These are phyloP conservation scores for Fraxinus albicans DNA, from an alignment of 305 asterid genomes.

Conservation along the genomic window DNA sequence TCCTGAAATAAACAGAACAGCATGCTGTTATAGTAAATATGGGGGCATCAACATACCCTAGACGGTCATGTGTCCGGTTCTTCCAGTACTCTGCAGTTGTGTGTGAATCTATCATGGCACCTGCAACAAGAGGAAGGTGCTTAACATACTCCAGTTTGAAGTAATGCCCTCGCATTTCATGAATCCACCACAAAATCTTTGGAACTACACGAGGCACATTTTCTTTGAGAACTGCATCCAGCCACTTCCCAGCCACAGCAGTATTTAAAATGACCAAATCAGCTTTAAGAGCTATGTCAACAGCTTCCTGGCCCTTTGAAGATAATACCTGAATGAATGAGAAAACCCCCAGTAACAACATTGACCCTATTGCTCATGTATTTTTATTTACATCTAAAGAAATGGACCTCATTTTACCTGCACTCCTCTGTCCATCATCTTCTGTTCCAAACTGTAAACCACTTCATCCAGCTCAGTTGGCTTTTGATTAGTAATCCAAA, in stretches of 20 bases:
- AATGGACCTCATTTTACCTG: conserved; percentile 48
- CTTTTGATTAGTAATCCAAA: conserved; percentile 89
- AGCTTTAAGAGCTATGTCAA: conserved; percentile 77
- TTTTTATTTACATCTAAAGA: background rate
- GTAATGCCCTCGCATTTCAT: conserved; percentile 99
- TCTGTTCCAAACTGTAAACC: conserved; percentile 70
- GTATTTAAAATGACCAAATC: conserved; percentile 84
- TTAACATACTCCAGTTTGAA: conserved; percentile 90
- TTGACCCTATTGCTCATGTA: background rate
- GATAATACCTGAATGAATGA: conserved; percentile 54
- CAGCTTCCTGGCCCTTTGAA: conserved; percentile 77
- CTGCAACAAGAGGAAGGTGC: conserved; percentile 99
- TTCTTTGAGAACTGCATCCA: conserved; percentile 84
- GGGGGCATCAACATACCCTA: conserved; percentile 47
- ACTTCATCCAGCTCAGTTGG: conserved; percentile 62
- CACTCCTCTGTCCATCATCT: conserved; percentile 79
- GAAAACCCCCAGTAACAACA: conserved; percentile 5
- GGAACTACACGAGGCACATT: conserved; percentile 75
- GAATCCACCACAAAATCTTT: conserved; percentile 99
- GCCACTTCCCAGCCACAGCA: conserved; percentile 98
- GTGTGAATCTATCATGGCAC: conserved; percentile 97
- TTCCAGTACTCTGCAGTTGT: conserved; percentile 91
- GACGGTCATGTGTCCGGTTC: conserved; percentile 73
- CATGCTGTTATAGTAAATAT: background rate
- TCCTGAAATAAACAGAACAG: background rate